Evolutionary conservation across 169 alveolate species (phyloP), one percentile per base, ranked within the genome.

Genomic region (Eimeria tenella): DNA sequence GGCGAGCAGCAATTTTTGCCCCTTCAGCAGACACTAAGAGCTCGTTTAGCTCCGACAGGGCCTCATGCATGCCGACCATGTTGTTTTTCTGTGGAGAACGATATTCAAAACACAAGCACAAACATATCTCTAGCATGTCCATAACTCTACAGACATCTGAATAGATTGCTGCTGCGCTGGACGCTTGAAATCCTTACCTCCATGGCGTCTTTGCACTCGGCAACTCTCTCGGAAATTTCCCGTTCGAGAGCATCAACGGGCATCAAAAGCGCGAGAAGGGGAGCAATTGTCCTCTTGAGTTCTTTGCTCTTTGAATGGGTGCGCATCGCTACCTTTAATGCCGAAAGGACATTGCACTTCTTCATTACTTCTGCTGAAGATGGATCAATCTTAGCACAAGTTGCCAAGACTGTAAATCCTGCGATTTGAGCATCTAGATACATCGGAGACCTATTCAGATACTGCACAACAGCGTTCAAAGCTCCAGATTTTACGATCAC

Each of bases 221-320:
- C 96, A 63, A 98, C 84, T 63, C 96, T 95, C 71, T 97, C 98
- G 49, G 96, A 94, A 65, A 98, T 95, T 89, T 97, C 98, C 23
- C 96, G 95, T 58, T 97, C 98, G 62, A 98, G 94, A 4, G 98
- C 98, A 71, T 97, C 99, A 52, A 97, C 97, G 5, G 99, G 99
- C 98, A 98, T 97, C 86, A 98, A 81, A 63, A 97, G 96, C n/a
- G 98, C 97, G 73, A 98, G 93, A 65, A 98, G 92, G 52, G 98
- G 98, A 56, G 98, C 98, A 50, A 98, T 95, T 82, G 97, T 97
- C 49, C 97, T 90, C 96, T 96, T 97, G 74, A 98, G 95, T 90
- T 97, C 97, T 53, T 96, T 93, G 86, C 95, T 96, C 87, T 96
- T 97, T 60, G 96, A 96, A 96, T 98, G 99, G 19, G 98, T 97